Conservation (phyloP, 2,329 filamentous ascomycete genomes). For the Leptoxyphium fumago region DNA sequence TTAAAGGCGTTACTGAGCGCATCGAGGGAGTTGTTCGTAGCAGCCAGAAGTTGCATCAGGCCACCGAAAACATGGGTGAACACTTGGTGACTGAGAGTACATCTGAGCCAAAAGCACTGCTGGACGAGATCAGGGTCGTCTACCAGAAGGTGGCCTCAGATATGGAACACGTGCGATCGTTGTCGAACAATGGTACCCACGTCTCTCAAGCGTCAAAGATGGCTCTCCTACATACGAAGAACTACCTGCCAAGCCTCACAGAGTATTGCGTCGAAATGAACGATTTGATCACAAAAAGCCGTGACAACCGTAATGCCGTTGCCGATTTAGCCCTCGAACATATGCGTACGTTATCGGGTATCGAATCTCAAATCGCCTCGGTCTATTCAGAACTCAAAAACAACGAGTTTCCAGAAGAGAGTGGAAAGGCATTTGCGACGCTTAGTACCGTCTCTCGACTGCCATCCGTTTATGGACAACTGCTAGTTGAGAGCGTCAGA, state of each 20-base stretch:
- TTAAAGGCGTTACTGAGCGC: slow-evolving; percentile 27
- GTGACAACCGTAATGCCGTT: slow-evolving; percentile 52
- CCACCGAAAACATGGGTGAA: slow-evolving; percentile 27
- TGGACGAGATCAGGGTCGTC: slow-evolving; percentile 75
- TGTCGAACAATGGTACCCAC: slow-evolving; percentile 51
- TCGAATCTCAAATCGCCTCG: slow-evolving; percentile 60
- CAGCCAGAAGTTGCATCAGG: slow-evolving; percentile 29
- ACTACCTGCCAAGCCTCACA: slow-evolving; percentile 45
- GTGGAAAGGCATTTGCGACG: slow-evolving; percentile 65
- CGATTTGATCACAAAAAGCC: slow-evolving; percentile 35
- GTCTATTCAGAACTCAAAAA: slow-evolving; percentile 58
- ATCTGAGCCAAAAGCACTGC: slow-evolving; percentile 50
- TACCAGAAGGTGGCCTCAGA: slow-evolving; percentile 78
- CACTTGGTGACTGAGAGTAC: slow-evolving; percentile 8
- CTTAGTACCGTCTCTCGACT: slow-evolving; percentile 68
- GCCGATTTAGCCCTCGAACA: slow-evolving; percentile 52
- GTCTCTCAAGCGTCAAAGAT: slow-evolving; percentile 48
- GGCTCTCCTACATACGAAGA: slow-evolving; percentile 47
- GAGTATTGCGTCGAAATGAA: slow-evolving; percentile 44
- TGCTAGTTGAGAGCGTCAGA: slow-evolving; percentile 71
- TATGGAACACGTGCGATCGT: slow-evolving; percentile 59
- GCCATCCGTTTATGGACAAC: slow-evolving; percentile 79
- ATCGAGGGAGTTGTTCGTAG: slow-evolving; percentile 27
- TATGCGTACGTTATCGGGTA: slow-evolving; percentile 68
- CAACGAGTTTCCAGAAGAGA: slow-evolving; percentile 59